Evolutionary conservation across 495 filamentous ascomycete genomes (phyloP), one percentile per base, ranked within the genome.

Genomic region (Neurospora sublineolata): DNA sequence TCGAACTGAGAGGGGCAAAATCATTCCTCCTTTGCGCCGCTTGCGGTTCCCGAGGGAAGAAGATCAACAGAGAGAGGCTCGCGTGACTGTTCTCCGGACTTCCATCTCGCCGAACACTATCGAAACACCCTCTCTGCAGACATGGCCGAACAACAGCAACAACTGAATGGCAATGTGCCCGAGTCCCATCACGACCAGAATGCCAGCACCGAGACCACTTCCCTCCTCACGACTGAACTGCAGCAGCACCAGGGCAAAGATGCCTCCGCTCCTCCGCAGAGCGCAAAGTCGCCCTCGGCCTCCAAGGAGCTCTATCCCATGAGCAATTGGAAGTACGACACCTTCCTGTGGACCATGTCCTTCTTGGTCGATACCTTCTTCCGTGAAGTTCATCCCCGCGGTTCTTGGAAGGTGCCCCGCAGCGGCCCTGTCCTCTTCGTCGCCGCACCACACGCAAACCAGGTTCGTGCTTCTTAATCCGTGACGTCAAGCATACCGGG

Each of bases 371-470:
- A 97, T 78, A 87, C 97, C 70, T 99, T 99, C 88, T 99, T 99
- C 85, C 89, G 95, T 75, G 95, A 99, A 82, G 92, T 99, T 3
- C 94, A 98, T 78, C 94, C 95, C 9, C 91, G 95, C 64, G 92
- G 93, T 71, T 90, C 93, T 67, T 99, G 95, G 93, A 93, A 92
- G 80, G 91, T 99, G 30, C 95, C 95, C 41, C 86, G 89, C 72
- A 86, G 87, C 73, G 95, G 93, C 2, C 94, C 95, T 0, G 87
- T 99, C 70, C 93, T 99, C 46, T 94, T 99, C 77, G 95, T 99
- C 73, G 94, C 94, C n/a, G 95, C 96, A 23, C 95, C 95, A 73
- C 95, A 99, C 86, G 96, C 95, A 67, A 99, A 99, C 79, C 95
- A 99, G 88, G 93, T 94, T 36, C 18, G 77, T 70, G 69, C 58